A percentile compares a stretch with the other conserved stretches of the same genome.
These are phyloP conservation scores for Ogataea trehaloabstinens DNA, from an alignment of 805 yeast genomes.

Conservation along the genomic window DNA sequence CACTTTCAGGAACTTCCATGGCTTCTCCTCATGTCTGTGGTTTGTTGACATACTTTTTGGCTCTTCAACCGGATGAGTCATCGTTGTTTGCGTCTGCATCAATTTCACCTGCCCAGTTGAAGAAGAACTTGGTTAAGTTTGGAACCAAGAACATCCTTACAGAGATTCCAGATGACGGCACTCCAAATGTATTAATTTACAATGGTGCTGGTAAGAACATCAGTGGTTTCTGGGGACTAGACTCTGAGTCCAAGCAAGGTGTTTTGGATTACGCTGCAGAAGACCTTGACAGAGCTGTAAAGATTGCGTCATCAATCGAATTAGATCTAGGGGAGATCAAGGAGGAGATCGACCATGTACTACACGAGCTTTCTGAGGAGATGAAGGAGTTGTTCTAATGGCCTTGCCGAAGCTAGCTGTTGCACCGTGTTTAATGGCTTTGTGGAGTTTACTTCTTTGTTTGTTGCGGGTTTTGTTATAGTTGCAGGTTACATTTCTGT, in stretches of 20 bases:
- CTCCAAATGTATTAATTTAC: conserved; percentile 74
- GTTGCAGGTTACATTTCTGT: too few species aligned
- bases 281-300: conserved; percentile 21
- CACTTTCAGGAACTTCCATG: conserved; percentile 95
- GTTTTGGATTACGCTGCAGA: conserved; percentile 9
- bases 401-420: too few species aligned
- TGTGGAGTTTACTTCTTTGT: too few species aligned
- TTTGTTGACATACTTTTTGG: conserved; percentile 81
- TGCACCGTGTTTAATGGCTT: conserved; percentile 5
- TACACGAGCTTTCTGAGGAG: conserved; percentile 21
- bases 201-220: conserved; percentile 80
- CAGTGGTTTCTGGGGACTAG: conserved; percentile 56
- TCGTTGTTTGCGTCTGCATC: conserved; percentile 60
- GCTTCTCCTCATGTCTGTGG: conserved; percentile 97
- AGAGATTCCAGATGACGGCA: conserved; percentile 62
- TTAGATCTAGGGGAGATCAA: conserved; percentile 19
- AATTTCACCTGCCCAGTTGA: conserved; percentile 70
- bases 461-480: too few species aligned
- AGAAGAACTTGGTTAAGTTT: conserved; percentile 69
- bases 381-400: conserved; percentile 12
- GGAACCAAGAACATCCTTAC: conserved; percentile 58
- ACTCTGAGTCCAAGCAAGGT: conserved; percentile 12
- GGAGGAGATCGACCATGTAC: conserved; percentile 19
- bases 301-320: conserved; percentile 21
- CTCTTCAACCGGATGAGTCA: conserved; percentile 74